Conservation (phyloP, 495 filamentous ascomycete genomes). For the Geoglossum glabrum region DNA sequence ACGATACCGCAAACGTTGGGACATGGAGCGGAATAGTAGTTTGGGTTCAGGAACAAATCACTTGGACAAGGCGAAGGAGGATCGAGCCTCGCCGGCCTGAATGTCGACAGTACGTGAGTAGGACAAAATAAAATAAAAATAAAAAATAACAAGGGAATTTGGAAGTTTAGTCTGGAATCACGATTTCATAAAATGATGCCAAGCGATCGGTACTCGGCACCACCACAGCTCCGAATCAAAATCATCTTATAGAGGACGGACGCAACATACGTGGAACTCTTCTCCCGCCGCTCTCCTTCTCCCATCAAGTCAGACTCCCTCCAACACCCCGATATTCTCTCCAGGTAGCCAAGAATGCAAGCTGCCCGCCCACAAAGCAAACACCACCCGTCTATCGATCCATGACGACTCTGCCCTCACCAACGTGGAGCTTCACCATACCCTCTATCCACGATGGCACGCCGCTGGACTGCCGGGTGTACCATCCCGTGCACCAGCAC, state of each 20-base stretch:
- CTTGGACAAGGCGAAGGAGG: background rate
- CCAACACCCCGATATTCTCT: slow-evolving; percentile 28
- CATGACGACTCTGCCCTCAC: slow-evolving; percentile 47
- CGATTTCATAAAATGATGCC: too few relatives aligned
- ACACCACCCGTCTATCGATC: slow-evolving; percentile 63
- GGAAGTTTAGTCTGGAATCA: too few relatives aligned
- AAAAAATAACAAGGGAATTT: too few relatives aligned
- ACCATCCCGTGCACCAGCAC: slow-evolving; percentile 51
- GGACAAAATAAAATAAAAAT: too few relatives aligned
- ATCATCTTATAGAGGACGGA: too few relatives aligned
- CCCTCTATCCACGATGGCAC: slow-evolving; percentile 66
- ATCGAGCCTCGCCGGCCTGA: background rate
- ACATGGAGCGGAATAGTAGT: background rate
- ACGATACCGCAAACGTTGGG: background rate
- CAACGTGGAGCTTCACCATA: slow-evolving; percentile 36
- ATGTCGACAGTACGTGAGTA: too few relatives aligned
- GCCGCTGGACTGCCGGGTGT: slow-evolving; percentile 60
- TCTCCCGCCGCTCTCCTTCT: too few relatives aligned
- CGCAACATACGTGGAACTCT: too few relatives aligned
- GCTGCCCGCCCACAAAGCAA: slow-evolving; percentile 23
- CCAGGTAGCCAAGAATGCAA: too few relatives aligned
- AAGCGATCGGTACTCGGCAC: too few relatives aligned
- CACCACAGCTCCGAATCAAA: too few relatives aligned
- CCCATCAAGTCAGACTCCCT: too few relatives aligned
- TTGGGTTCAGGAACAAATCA: background rate